Conservation (phyloP, 2,329 filamentous ascomycete genomes). For the Laburnicola sp. region DNA sequence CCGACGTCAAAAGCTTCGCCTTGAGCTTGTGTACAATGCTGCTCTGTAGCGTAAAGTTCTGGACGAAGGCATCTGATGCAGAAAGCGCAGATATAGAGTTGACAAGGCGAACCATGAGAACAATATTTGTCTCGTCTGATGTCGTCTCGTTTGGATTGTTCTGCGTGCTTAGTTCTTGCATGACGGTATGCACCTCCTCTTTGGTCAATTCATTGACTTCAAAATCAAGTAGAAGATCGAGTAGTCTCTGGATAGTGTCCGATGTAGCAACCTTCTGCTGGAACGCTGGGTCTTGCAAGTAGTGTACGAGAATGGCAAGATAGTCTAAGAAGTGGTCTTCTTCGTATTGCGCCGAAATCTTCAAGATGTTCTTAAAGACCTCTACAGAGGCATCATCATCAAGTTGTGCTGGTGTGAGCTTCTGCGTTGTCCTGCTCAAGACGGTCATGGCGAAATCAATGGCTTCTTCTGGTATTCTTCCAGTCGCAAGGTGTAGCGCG, state of each 20-base stretch:
- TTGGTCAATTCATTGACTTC: slow-evolving; percentile 31
- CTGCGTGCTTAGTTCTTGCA: slow-evolving; percentile 32
- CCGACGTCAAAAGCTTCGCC: slow-evolving; percentile 26
- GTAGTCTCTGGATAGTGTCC: slow-evolving; percentile 32
- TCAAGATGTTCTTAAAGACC: slow-evolving; percentile 34
- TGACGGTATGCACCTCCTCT: slow-evolving; percentile 32
- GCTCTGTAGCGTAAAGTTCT: slow-evolving; percentile 29
- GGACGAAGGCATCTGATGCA: slow-evolving; percentile 38
- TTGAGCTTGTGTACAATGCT: slow-evolving; percentile 33
- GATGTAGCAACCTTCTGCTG: slow-evolving; percentile 38
- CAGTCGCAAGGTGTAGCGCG: slow-evolving; percentile 25
- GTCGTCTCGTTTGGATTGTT: slow-evolving; percentile 26
- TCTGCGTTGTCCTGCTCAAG: slow-evolving; percentile 40
- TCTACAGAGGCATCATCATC: slow-evolving; percentile 35
- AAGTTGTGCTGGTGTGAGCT: slow-evolving; percentile 39
- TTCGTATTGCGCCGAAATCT: slow-evolving; percentile 32
- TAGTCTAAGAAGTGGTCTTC: slow-evolving; percentile 43
- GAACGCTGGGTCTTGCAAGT: slow-evolving; percentile 41
- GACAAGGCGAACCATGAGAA: slow-evolving; percentile 38
- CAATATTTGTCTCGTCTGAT: slow-evolving; percentile 30
- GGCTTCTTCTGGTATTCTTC: slow-evolving; percentile 36
- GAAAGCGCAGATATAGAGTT: slow-evolving; percentile 39
- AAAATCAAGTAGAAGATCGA: slow-evolving; percentile 37
- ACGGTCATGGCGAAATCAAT: slow-evolving; percentile 42
- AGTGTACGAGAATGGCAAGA: slow-evolving; percentile 37